Base-by-base conservation (phyloP, 2,329 filamentous ascomycete genomes). In the Stagonosporopsis rhizophila region DNA sequence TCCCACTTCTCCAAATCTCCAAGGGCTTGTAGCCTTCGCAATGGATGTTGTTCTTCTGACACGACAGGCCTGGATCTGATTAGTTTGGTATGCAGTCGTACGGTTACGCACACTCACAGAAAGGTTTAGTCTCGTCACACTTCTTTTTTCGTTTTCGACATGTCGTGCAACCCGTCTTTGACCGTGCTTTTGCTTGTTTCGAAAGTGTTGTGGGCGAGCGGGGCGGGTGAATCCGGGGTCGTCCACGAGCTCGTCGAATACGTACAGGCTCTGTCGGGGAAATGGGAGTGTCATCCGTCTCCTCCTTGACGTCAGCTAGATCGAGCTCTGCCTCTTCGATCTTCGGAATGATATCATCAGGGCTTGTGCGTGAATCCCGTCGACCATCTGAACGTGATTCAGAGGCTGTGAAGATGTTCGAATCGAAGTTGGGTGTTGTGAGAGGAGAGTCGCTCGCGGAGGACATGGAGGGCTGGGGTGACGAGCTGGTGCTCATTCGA, bases 11-110 rank as follows among this genome's bases (percentile, higher is more conserved):
- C 92, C 92, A 96, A 48, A 92, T 85, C 56, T 91, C 89, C 73
- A 92, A 92, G 59, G 91, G 89, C 46, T 91, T 90, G 71, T 96
- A 96, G 12, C 92, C 92, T 77, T 96, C 92, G 72, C 92, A 96
- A 12, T 93, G 86, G 12, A 96, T 91, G 8, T 92, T 91, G 73
- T 96, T 96, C 82, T 96, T 96, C 77, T 95, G 89, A 71, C 92
- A 96, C 68, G 96, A 96, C 75, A 91, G 83, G 67, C 90, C 89
- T 92, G 59, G 44, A 55, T 44, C 55, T 62, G 51, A 49, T 77
- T 58, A 77, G 71, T 44, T 11, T 19, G 23, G 28, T n/a, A 32
- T 14, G 4, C 17, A 12, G 14, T n/a, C 20, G 6, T 9, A 32
- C 7, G 23, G 32, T 8, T 30, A 27, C 35, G 22, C 12, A 34